These are phyloP conservation scores for Stevia rebaudiana DNA, from an alignment of 140 eudicot genomes.

Conservation along the genomic window DNA sequence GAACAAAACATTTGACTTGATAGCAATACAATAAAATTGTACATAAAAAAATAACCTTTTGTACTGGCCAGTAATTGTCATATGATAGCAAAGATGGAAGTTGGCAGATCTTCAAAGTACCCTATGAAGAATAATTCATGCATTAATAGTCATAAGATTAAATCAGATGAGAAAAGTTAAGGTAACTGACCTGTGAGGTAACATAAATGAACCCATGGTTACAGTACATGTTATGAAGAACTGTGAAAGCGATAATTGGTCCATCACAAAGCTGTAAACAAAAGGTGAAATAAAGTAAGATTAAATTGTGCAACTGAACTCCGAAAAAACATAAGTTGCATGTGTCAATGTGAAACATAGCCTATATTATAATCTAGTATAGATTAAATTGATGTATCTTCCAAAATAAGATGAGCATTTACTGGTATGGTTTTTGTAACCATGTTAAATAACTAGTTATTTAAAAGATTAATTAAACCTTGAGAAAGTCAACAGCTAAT, in stretches of 20 bases:
- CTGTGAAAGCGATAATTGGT: conserved; percentile 81
- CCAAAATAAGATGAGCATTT: not conserved
- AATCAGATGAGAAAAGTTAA: not conserved
- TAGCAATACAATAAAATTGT: not conserved
- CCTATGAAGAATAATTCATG: conserved; percentile 38
- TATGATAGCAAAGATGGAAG: conserved; percentile 74
- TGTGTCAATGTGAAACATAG: too few species aligned
- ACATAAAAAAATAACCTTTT: conserved; percentile 48
- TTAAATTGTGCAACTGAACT: not conserved
- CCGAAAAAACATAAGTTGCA: not conserved
- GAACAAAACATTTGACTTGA: not conserved
- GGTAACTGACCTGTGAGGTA: conserved; percentile 64
- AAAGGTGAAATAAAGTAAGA: conserved; percentile 11
- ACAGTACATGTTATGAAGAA: conserved; percentile 91
- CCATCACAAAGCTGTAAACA: conserved; percentile 86
- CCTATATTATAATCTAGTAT: not conserved
- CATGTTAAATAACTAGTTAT: not conserved
- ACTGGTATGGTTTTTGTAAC: not conserved
- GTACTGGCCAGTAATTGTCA: conserved; percentile 98
- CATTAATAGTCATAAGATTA: not conserved
- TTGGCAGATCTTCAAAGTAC: conserved; percentile 83
- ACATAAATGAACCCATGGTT: conserved; percentile 93
- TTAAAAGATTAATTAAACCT: not conserved
- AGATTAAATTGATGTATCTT: not conserved
- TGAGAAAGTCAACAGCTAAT: not conserved